Conservation (phyloP, 345 rosid genomes). For the Dimocarpus longan region DNA sequence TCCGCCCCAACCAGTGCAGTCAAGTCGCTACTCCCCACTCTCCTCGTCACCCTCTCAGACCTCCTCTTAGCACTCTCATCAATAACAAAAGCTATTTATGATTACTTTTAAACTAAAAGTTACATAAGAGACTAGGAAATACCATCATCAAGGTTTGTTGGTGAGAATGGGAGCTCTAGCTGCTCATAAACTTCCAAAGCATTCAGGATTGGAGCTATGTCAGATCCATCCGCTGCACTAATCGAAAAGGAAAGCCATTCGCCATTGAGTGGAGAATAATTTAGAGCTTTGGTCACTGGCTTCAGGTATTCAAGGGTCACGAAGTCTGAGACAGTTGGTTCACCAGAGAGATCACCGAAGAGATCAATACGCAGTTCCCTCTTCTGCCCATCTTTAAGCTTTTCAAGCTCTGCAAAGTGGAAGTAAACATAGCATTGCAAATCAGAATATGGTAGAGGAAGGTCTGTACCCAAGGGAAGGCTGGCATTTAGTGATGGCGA, state of each 20-base stretch:
- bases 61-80: too few species aligned
- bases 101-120: too few species aligned
- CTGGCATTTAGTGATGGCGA: not conserved
- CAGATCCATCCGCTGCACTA: slow-evolving; percentile 1
- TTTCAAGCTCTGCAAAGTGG: not conserved
- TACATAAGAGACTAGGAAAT: not conserved
- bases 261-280: not conserved
- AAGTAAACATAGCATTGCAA: too few species aligned
- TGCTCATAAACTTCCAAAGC: not conserved
- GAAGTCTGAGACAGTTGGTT: not conserved
- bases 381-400: too few species aligned
- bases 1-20: too few species aligned
- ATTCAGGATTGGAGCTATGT: slow-evolving; percentile 8
- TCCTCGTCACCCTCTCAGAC: too few species aligned
- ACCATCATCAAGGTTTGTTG: slow-evolving; percentile 2
- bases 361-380: not conserved
- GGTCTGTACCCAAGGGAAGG: not conserved
- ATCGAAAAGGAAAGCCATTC: not conserved
- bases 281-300: not conserved
- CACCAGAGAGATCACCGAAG: too few species aligned
- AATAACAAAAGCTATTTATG: too few species aligned
- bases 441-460: too few species aligned
- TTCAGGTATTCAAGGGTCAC: not conserved
- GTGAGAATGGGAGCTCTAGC: not conserved
- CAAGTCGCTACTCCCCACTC: too few species aligned